Percentiles rank a stretch among this genome's conserved stretches.
phyloP scores from a whole-genome alignment of 345 rosid genomes.

The Cardamine chenopodiifolia region DNA sequence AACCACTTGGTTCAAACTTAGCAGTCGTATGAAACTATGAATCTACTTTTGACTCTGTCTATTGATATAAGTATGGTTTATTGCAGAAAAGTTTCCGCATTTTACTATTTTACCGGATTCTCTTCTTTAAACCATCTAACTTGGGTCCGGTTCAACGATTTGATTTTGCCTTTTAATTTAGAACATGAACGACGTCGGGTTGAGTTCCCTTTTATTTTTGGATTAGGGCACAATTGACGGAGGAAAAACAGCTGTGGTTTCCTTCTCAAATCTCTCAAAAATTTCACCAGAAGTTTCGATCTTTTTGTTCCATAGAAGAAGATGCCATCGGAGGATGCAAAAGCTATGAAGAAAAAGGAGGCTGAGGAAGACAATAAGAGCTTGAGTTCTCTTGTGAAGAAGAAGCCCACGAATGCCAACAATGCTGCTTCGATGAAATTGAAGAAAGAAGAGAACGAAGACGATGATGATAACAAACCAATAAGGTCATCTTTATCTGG shows the following conservation, averaged over 20 bases:
- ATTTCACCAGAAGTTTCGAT: neutral
- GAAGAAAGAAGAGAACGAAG: conserved; percentile 55
- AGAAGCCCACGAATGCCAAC: conserved; percentile 45
- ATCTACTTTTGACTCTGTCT: neutral
- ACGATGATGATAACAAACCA: conserved; percentile 45
- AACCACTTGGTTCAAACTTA: neutral
- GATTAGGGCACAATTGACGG: conserved; percentile 38
- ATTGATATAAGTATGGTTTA: neutral
- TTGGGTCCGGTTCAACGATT: neutral
- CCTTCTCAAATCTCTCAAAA: conserved; percentile 12
- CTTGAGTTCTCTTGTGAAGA: conserved; percentile 58
- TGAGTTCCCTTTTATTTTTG: neutral
- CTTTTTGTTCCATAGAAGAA: conserved; percentile 24
- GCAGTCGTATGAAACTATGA: neutral
- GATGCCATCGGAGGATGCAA: conserved; percentile 70
- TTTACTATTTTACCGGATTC: neutral
- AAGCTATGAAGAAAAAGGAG: conserved; percentile 45
- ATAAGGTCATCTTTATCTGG: conserved; percentile 32
- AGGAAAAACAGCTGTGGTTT: conserved; percentile 17
- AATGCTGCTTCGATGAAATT: conserved; percentile 49
- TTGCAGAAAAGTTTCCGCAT: neutral
- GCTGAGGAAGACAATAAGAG: conserved; percentile 48
- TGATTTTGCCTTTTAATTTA: neutral
- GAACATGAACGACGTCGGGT: conserved; percentile 18
- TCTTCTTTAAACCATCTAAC: neutral